These are phyloP conservation scores for Zoysia matrella DNA, from an alignment of 202 grass and related monocot species.

Conservation along the genomic window DNA sequence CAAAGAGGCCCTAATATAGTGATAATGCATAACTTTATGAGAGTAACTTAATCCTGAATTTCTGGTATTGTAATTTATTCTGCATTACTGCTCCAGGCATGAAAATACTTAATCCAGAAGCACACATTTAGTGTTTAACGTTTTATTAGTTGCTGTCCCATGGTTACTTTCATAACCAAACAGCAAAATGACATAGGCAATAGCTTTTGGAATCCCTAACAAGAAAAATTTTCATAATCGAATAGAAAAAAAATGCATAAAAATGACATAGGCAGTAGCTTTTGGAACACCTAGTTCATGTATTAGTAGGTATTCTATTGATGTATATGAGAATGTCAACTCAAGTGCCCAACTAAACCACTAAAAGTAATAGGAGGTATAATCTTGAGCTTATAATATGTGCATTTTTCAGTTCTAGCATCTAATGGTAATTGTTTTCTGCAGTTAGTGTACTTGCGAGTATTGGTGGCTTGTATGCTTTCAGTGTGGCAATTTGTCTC, in stretches of 20 bases:
- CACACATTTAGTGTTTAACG: not conserved
- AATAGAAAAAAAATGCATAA: not conserved
- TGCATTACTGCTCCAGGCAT: constrained; percentile 8
- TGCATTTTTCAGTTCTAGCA: constrained; percentile 3
- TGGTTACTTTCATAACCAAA: constrained; percentile 8
- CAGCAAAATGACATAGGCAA: not conserved
- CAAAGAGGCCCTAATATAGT: too few species aligned
- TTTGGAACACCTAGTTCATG: not conserved
- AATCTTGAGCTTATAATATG: constrained; percentile 21
- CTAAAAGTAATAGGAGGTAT: not conserved
- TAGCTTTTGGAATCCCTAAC: too few species aligned
- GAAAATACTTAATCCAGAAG: constrained; percentile 10
- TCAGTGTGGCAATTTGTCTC: constrained; percentile 80
- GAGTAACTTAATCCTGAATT: constrained; percentile 24
- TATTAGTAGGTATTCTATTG: constrained; percentile 4
- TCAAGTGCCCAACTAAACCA: not conserved
- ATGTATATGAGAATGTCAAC: constrained; percentile 4
- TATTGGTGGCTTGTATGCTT: constrained; percentile 90
- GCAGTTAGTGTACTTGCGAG: constrained; percentile 93
- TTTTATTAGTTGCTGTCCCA: not conserved
- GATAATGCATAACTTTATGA: constrained; percentile 10
- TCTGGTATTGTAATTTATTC: not conserved
- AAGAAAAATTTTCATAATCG: too few species aligned
- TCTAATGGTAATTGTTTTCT: constrained; percentile 46
- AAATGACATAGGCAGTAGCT: not conserved